Evolutionary conservation across 1,284 basidiomycete species (phyloP).

Genomic region (Ganoderma meredithae): DNA sequence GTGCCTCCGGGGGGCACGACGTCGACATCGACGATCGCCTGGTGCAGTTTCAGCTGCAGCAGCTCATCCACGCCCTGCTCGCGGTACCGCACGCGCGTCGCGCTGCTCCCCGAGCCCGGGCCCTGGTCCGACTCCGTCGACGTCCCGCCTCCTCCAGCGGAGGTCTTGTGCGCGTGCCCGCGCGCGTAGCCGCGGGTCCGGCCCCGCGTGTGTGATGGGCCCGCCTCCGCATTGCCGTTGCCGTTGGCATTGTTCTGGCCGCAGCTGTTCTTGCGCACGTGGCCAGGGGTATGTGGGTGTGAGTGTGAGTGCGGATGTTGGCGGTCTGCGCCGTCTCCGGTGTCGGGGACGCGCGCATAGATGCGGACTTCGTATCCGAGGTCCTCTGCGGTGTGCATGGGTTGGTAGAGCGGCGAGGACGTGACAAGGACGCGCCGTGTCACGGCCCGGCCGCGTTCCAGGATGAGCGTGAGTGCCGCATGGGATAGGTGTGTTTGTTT

Average conservation of each 20-base stretch:
- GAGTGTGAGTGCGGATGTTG: slow-evolving; percentile 25
- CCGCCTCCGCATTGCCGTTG: slow-evolving; percentile 16
- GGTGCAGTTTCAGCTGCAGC: slow-evolving; percentile 86
- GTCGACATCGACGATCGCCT: slow-evolving; percentile 77
- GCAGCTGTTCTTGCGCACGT: slow-evolving; percentile 19
- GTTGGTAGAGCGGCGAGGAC: slow-evolving; percentile 84
- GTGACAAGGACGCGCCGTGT: slow-evolving; percentile 78
- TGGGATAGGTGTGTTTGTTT: slow-evolving; percentile 63
- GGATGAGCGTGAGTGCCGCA: slow-evolving; percentile 71
- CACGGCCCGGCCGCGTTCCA: slow-evolving; percentile 76
- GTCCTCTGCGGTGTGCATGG: slow-evolving; percentile 76
- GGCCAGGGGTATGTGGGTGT: slow-evolving; percentile 6
- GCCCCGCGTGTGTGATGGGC: slow-evolving; percentile 24
- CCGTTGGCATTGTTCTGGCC: slow-evolving; percentile 21
- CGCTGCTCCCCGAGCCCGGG: slow-evolving; percentile 28
- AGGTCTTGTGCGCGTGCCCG: slow-evolving; percentile 35
- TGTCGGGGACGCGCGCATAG: slow-evolving; percentile 80
- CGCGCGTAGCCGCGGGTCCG: slow-evolving; percentile 19
- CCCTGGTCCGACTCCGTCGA: slow-evolving; percentile 37
- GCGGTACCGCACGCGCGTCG: slow-evolving; percentile 60
- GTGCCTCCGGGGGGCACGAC: slow-evolving; percentile 68
- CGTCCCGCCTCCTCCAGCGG: slow-evolving; percentile 31
- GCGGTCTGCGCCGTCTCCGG: slow-evolving; percentile 65
- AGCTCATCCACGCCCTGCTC: slow-evolving; percentile 91
- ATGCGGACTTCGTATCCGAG: slow-evolving; percentile 85